Percentiles rank a stretch among this genome's conserved stretches.
These are phyloP conservation scores for Thyridium curvatum DNA, from an alignment of 2,329 filamentous ascomycete species.

Conservation along the genomic window DNA sequence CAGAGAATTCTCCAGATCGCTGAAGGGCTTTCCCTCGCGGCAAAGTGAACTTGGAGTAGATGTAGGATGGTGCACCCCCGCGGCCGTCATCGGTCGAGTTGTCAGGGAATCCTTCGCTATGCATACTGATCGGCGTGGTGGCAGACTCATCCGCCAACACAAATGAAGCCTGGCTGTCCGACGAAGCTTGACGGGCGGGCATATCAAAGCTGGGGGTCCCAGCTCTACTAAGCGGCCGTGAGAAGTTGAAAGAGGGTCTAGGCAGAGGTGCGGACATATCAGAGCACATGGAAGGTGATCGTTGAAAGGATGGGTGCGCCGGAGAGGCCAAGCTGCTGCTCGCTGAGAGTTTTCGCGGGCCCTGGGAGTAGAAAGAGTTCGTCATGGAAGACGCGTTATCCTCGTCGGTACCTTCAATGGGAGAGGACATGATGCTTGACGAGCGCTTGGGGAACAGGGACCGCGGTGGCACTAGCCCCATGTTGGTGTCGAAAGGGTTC, in stretches of 20 bases:
- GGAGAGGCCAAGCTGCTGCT: conserved; percentile 57
- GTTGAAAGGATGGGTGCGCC: conserved; percentile 52
- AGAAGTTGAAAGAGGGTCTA: conserved; percentile 86
- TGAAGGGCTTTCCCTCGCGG: conserved; percentile 78
- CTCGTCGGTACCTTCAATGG: conserved; percentile 63
- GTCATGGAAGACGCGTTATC: conserved; percentile 52
- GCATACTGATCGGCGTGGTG: conserved; percentile 66
- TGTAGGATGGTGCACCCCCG: conserved; percentile 64
- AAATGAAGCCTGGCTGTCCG: conserved; percentile 61
- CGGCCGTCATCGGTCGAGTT: conserved; percentile 37
- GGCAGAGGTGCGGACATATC: conserved; percentile 66
- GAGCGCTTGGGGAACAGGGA: conserved; percentile 43
- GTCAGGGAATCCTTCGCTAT: conserved; percentile 61
- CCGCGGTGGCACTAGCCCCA: conserved; percentile 43
- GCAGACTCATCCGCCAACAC: conserved; percentile 57
- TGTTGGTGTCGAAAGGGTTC: conserved; percentile 40
- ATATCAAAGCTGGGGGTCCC: conserved; percentile 53
- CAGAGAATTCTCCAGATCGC: conserved; percentile 55
- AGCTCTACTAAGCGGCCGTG: conserved; percentile 75
- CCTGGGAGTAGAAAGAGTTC: conserved; percentile 54
- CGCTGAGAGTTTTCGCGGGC: conserved; percentile 70
- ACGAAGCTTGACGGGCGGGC: conserved; percentile 56
- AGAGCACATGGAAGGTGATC: conserved; percentile 81
- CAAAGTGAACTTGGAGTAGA: conserved; percentile 77
- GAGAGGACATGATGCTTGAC: conserved; percentile 56